Base-by-base conservation (phyloP, 1,284 basidiomycete species). In the Meira nashicola region DNA sequence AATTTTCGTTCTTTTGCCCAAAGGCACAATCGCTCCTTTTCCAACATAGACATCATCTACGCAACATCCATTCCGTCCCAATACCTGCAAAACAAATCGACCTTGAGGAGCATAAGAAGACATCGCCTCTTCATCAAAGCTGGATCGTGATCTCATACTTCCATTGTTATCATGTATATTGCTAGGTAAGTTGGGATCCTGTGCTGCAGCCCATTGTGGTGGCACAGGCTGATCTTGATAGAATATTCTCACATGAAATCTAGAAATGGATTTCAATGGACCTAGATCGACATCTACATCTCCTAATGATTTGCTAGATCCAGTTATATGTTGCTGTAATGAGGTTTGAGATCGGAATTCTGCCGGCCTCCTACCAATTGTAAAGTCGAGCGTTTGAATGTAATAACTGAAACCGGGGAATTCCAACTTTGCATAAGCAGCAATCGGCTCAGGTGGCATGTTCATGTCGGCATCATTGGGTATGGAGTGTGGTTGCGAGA, bases 21-120 rank as follows among this genome's bases (percentile, higher is more conserved):
- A 70, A n/a, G 71, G 67, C 14, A 92, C 89, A 61, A 88, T 85
- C 61, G 89, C 88, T 15, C 92, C 90, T 75, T 89, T 88, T 17
- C 88, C 88, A 60, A 87, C 89, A 89, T 92, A 98, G 12, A 92
- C 86, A 50, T 93, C 92, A 70, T 98, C 94, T 1, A 99, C 92
- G 87, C 93, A 97, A 9, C 92, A 92, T 11, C 95, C 95, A 73
- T 99, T 98, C 59, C 94, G 83, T 11, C 95, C 95, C 39, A 90
- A 83, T 40, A 99, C 93, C 64, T 88, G 86, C 50, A 99, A 84
- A 33, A 92, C 80, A 93, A 99, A 71, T 86, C 86, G 76, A 15
- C 91, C 90, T 62, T 89, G 86, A 5, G 28, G 28, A 33, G 28
- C 28, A 33, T 4, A 33, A 3, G 28, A 8, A 33, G 28, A 33